Evolutionary conservation across 345 rosid species (phyloP).

Genomic region (Salix koriyanagi): DNA sequence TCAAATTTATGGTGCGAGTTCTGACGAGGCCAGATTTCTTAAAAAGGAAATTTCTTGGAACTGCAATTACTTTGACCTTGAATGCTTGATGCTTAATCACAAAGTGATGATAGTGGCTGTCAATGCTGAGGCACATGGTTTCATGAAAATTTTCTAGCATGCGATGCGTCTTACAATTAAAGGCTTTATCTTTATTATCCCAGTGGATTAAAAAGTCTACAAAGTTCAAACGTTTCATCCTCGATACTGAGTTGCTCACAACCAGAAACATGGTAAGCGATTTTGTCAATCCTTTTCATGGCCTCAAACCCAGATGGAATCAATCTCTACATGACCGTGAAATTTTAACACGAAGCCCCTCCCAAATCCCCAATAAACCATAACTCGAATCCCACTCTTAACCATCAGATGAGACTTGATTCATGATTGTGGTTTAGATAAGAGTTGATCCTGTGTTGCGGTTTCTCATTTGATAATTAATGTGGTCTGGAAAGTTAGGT

Average conservation of each 20-base stretch:
- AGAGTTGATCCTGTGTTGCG: not conserved
- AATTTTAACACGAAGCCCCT: not conserved
- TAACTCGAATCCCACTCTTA: not conserved
- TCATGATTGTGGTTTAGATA: not conserved
- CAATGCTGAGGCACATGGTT: not conserved
- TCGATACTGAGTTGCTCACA: not conserved
- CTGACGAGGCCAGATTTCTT: not conserved
- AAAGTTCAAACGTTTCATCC: not conserved
- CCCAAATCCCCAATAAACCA: not conserved
- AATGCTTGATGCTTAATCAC: not conserved
- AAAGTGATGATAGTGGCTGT: not conserved
- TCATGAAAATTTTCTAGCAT: not conserved
- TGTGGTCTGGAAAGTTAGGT: not conserved
- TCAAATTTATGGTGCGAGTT: not conserved
- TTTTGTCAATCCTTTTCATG: not conserved
- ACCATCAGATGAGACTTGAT: not conserved
- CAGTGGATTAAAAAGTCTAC: not conserved
- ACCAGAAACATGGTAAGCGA: not conserved
- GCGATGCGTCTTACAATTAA: not conserved
- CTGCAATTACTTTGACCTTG: not conserved
- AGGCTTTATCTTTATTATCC: not conserved
- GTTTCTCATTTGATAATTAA: not conserved
- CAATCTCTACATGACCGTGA: not conserved
- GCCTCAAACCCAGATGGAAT: not conserved
- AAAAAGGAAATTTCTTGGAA: constrained; percentile 15